Base-by-base conservation (phyloP, 805 yeast species). In the Maudiozyma pseudohumilis region DNA sequence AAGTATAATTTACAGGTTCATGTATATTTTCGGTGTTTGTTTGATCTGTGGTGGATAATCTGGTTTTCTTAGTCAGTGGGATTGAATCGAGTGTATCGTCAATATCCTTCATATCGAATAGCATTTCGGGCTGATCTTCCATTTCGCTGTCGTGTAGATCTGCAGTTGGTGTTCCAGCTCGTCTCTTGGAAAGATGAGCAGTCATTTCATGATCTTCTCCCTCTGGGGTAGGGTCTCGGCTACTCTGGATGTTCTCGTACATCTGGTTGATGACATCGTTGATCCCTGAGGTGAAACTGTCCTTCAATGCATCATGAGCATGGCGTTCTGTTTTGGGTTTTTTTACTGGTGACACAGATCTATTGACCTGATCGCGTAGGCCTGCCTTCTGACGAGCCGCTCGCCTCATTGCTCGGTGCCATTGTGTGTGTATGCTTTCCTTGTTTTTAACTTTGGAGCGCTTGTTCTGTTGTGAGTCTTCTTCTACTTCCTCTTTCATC, bases 1-100 rank as follows among this genome's bases (percentile, higher is more conserved):
- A 38, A 1, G 56, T 45, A 19, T 41, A 42, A 29, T 54, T 54
- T 8, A 54, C 59, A 6, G 59, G 57, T 32, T 48, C 48, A n/a
- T 51, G 50, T n/a, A 50, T 40, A 22, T 37, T 42, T 13, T 48
- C 49, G 27, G 27, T n/a, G 12, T 13, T 5, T n/a, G 26, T 32
- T 3, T n/a, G 4, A 27, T 18, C 25, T 9, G n/a, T 35, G 9
- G 36, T 39, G 20, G 40, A 29, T n/a, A 33, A 24, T 26, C 30
- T 33, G n/a, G 13, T 23, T 25, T 32, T 31, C 16, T 37, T 37
- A 6, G 37, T 23, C 26, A 40, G 15, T 2, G 53, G 50, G 22
- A 50, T 48, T 7, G 45, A 40, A 22, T 50, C 49, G 13, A 52
- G 35, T 4, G 48, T 46, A 27, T 49, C 49, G 35, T 53, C 44